Base-by-base conservation (phyloP, 2,329 filamentous ascomycete genomes). In the Arachnomyces sp. region DNA sequence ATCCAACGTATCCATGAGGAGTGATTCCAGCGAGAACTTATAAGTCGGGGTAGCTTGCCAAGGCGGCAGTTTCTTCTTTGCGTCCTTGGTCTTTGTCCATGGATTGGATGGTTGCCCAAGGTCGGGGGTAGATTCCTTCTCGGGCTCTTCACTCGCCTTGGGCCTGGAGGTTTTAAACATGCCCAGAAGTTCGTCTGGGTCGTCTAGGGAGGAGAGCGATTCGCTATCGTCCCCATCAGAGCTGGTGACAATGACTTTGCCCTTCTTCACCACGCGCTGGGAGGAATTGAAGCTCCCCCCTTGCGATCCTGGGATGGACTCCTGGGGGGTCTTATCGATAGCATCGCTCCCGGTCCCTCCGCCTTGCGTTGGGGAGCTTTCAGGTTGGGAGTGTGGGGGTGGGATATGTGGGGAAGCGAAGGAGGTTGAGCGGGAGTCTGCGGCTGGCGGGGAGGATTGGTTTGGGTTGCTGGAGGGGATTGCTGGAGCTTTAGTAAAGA, bases 171-270 rank as follows among this genome's bases (percentile, higher is more conserved):
- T 43, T 11, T 49, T 42, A 15, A 58, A 54, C 28, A 44, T 52
- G 14, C 52, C 50, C 12, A 73, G 53, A 1, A 81, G 57, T 32
- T 73, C 68, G 4, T 73, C 70, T 11, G 81, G 67, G 18, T 73
- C 70, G 43, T 73, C 72, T 14, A 77, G 53, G 1, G 70, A 73
- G 38, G 63, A 67, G 43, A 74, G 66, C 0, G 81, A 81, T 36
- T 75, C 71, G 18, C 72, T 73, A 13, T 74, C 74, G n/a, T 84
- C 82, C 7, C 82, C 81, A 52, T 89, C 84, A 0, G 84, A 88
- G 39, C 76, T 80, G 34, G 71, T 72, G 31, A 89, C 67, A 2
- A 71, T 57, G 40, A 70, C 60, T 39, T 69, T 57, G 2, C 75
- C 75, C 50, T 72, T 65, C 43, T 67, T 82, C 40, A 81, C 65